phyloP scores from a whole-genome alignment of 176 grass and related monocot species.

The Raddia distichophylla region DNA sequence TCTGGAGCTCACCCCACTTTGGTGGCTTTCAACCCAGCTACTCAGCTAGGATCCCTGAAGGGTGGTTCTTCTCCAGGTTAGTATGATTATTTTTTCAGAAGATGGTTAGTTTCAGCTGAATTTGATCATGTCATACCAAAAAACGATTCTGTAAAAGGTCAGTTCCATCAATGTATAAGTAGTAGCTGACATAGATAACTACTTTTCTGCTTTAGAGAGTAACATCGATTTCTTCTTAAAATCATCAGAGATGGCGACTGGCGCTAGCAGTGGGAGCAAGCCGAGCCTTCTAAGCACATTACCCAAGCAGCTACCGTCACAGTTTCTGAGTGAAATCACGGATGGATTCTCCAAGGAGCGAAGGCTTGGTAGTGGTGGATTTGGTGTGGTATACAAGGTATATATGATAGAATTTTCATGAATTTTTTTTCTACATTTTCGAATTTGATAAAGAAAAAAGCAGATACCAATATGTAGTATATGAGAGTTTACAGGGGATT shows the following conservation, averaged over 20 bases:
- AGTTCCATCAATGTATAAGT: neutral
- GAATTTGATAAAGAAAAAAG: neutral
- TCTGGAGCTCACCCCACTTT: neutral
- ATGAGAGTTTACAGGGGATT: conserved; percentile 3
- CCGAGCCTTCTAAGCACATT: conserved; percentile 32
- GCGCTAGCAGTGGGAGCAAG: neutral
- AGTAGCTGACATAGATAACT: neutral
- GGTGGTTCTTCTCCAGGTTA: conserved; percentile 26
- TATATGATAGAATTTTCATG: neutral
- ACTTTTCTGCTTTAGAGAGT: neutral
- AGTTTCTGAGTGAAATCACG: conserved; percentile 34
- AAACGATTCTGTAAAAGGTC: neutral
- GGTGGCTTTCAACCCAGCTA: neutral
- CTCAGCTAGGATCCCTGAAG: neutral
- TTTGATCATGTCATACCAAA: no score
- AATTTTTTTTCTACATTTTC: no score
- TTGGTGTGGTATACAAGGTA: conserved; percentile 50
- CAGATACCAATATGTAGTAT: neutral
- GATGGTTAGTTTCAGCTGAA: neutral
- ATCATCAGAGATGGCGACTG: neutral
- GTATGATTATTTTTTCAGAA: conserved; percentile 3
- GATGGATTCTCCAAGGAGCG: neutral
- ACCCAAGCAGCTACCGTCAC: conserved; percentile 6
- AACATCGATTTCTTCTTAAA: neutral
- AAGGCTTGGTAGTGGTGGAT: conserved; percentile 32